Conservation (phyloP, 208 protist genomes). For the Lotmaria passim region DNA sequence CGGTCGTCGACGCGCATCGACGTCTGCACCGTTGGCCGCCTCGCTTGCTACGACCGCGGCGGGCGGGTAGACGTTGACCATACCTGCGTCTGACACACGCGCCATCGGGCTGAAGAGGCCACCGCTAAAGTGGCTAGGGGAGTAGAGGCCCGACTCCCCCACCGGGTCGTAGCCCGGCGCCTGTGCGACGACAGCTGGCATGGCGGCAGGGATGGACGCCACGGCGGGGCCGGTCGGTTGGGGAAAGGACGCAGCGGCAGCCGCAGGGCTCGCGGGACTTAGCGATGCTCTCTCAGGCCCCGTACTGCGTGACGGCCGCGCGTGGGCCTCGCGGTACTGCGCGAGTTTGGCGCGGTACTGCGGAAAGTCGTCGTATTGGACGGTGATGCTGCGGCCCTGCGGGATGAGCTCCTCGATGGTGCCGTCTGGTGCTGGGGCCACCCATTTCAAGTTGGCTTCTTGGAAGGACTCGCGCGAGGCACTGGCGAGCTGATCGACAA, state of each 20-base stretch:
- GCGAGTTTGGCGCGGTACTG: conserved; percentile 51
- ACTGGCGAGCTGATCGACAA: conserved; percentile 57
- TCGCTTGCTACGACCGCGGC: conserved; percentile 20
- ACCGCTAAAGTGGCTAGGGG: conserved; percentile 48
- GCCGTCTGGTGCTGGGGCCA: conserved; percentile 55
- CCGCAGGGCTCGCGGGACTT: not conserved
- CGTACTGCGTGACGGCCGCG: conserved; percentile 7
- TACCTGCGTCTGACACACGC: conserved; percentile 27
- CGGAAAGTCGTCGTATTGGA: conserved; percentile 61
- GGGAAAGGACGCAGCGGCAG: not conserved
- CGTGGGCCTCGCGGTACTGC: conserved; percentile 46
- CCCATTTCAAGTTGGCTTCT: conserved; percentile 66
- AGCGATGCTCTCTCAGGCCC: not conserved
- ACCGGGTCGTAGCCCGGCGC: conserved; percentile 50
- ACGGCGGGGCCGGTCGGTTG: conserved; percentile 8
- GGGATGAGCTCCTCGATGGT: conserved; percentile 70
- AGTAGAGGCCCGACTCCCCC: conserved; percentile 50
- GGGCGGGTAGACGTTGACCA: conserved; percentile 36
- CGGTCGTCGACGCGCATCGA: conserved; percentile 13
- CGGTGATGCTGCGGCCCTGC: conserved; percentile 47
- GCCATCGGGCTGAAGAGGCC: conserved; percentile 63
- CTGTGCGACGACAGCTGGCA: conserved; percentile 30
- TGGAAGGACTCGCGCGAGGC: conserved; percentile 48
- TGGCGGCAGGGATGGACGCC: conserved; percentile 3
- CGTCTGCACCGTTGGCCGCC: not conserved